Percentiles rank a stretch among this genome's conserved stretches.
Evolutionary conservation across 345 rosid species (phyloP).

Genomic region (Erucastrum elatum): DNA sequence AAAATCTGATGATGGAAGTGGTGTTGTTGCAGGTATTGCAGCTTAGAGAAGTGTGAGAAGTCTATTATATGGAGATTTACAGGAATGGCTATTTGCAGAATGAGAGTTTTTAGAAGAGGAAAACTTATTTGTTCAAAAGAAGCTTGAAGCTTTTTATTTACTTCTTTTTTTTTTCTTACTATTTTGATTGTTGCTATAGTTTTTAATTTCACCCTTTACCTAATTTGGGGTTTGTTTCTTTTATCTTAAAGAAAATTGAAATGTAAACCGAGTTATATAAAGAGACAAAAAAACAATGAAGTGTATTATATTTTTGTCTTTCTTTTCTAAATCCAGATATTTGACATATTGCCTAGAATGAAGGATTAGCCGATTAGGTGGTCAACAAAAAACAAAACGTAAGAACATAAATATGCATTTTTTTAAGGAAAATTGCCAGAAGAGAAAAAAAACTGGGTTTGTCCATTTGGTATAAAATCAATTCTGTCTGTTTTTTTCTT

Average conservation of each 20-base stretch:
- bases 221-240: conserved; percentile 36
- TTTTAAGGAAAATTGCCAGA: too few relatives aligned
- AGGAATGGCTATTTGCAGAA: conserved; percentile 32
- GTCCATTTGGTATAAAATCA: too few relatives aligned
- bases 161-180: background rate
- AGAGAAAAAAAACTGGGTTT: too few relatives aligned
- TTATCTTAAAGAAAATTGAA: conserved; percentile 2
- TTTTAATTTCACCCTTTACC: conserved; percentile 34
- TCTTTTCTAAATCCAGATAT: background rate
- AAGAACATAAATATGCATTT: background rate
- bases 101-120: conserved; percentile 39
- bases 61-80: conserved; percentile 28
- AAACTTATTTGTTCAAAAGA: conserved; percentile 10
- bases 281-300: conserved; percentile 38
- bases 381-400: conserved; percentile 18
- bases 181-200: conserved; percentile 39
- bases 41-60: conserved; percentile 36
- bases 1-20: conserved; percentile 21
- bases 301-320: conserved; percentile 29
- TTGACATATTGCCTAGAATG: conserved; percentile 35
- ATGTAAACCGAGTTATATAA: conserved; percentile 33
- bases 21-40: conserved; percentile 38
- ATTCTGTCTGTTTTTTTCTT: too few relatives aligned
- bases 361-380: conserved; percentile 3
- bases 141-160: conserved; percentile 4